A percentile compares a stretch with the other conserved stretches of the same genome.
Conservation (phyloP, 2,329 filamentous ascomycete genomes). For the Zymoseptoria brevis region DNA sequence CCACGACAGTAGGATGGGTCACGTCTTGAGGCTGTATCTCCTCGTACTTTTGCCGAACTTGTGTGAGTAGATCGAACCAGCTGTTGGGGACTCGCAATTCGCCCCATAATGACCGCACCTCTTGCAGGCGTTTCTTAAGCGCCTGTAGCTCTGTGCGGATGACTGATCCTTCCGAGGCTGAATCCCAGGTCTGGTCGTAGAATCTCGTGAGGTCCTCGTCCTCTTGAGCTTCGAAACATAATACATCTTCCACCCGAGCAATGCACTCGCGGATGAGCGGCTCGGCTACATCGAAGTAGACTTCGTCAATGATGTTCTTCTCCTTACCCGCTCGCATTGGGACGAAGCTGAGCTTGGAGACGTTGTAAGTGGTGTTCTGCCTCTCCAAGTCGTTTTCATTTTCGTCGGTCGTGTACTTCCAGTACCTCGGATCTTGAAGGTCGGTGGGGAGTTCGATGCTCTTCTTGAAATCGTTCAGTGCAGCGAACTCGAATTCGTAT, state of each 20-base stretch:
- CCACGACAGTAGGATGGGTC: conserved; percentile 7
- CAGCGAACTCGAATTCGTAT: conserved; percentile 40
- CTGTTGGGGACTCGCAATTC: neutral
- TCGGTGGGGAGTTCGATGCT: conserved; percentile 42
- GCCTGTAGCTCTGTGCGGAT: conserved; percentile 5
- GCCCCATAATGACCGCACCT: conserved; percentile 2
- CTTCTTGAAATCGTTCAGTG: conserved; percentile 46
- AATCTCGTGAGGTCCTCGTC: conserved; percentile 6
- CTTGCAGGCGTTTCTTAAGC: conserved; percentile 2
- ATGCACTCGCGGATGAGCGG: conserved; percentile 17
- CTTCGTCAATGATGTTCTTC: conserved; percentile 53
- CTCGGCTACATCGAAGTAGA: conserved; percentile 31
- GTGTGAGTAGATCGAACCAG: neutral
- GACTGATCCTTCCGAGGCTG: neutral
- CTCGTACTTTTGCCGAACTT: conserved; percentile 10
- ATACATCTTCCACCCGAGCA: conserved; percentile 6
- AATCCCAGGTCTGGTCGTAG: conserved; percentile 3
- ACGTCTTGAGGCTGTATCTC: conserved; percentile 12
- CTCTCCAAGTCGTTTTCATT: conserved; percentile 26
- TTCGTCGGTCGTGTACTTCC: conserved; percentile 10
- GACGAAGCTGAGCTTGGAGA: neutral
- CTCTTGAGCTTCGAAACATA: neutral
- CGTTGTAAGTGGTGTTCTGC: neutral
- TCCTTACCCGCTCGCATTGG: neutral
- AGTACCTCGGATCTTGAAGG: conserved; percentile 30